These are phyloP conservation scores for Polygonum aviculare DNA, from an alignment of 148 eudicot species.

Conservation along the genomic window DNA sequence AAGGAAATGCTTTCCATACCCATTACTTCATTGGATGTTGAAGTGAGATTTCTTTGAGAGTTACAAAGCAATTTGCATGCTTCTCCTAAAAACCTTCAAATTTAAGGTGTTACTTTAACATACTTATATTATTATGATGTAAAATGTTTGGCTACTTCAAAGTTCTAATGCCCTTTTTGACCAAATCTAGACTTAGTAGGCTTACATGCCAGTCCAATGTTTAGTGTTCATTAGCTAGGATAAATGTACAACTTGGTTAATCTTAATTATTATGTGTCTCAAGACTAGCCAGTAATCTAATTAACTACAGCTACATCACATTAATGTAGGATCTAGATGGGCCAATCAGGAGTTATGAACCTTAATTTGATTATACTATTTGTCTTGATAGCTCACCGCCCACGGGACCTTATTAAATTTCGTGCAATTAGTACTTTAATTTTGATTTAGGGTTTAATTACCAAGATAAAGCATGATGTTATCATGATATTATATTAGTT, in stretches of 20 bases:
- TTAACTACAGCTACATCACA: background rate
- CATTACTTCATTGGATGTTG: background rate
- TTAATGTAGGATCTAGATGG: conserved; percentile 6
- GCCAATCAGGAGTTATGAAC: background rate
- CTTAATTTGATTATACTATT: background rate
- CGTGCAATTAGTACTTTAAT: conserved; percentile 4
- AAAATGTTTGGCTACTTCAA: background rate
- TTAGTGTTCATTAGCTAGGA: background rate
- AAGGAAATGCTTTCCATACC: background rate
- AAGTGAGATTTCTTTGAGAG: conserved; percentile 2
- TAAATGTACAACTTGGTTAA: background rate
- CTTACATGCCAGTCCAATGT: background rate
- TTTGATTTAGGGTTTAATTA: background rate
- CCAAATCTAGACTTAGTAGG: background rate
- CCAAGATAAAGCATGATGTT: conserved; percentile 4
- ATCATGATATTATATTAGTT: background rate
- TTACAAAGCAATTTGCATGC: background rate
- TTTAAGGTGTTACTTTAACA: background rate
- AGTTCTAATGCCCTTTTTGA: background rate
- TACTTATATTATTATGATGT: background rate
- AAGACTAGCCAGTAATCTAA: background rate
- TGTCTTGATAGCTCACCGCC: background rate
- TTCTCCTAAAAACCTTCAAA: background rate
- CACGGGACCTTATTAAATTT: conserved; percentile 3
- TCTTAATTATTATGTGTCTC: background rate